Base-by-base conservation (phyloP, 495 filamentous ascomycete genomes). In the Astrothelium macrocarpum region DNA sequence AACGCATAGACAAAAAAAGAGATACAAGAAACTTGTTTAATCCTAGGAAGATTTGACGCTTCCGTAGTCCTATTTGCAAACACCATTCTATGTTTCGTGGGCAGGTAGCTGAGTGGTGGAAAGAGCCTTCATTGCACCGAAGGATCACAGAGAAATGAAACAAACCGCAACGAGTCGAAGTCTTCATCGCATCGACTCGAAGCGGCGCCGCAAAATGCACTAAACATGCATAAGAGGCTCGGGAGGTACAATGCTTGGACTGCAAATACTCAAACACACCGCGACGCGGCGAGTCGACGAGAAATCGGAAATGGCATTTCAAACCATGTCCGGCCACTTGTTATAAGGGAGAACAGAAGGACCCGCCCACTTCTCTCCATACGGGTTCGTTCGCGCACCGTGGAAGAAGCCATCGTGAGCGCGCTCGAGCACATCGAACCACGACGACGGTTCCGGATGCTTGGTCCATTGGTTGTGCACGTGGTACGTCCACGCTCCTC, bases 401-500 rank as follows among this genome's bases (percentile, higher is more conserved):
- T 56, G 49, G 23, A 84, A 79, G 71, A 79, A 84, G 20, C 76
- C 78, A 59, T 84, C 81, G 31, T 84, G 81, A 0, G 81, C 81
- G n/a, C 75, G 72, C 63, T 81, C 75, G 25, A 82, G 73, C 53
- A 84, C 75, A 39, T 81, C 75, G 46, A 84, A 75, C 81, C 81
- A 84, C 0, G 80, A 82, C n/a, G 77, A 78, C 18, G 81, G 82
- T 68, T 84, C 82, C 18, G 80, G 80, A 61, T 77, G 74, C 71
- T 81, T 81, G 28, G 69, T 32, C 80, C 79, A 82, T 78, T 81
- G 81, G 65, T 83, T 84, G 65, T 84, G 81, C 62, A 84, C 77
- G 71, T 84, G 81, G 70, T 84, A 84, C 32, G 77, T 82, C 77
- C 77, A 84, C 4, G 79, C 79, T 0, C 81, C 81, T 2, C 78